These are phyloP conservation scores for Tetrahymena thermophila DNA, from an alignment of 73 alveolate species.

Conservation along the genomic window DNA sequence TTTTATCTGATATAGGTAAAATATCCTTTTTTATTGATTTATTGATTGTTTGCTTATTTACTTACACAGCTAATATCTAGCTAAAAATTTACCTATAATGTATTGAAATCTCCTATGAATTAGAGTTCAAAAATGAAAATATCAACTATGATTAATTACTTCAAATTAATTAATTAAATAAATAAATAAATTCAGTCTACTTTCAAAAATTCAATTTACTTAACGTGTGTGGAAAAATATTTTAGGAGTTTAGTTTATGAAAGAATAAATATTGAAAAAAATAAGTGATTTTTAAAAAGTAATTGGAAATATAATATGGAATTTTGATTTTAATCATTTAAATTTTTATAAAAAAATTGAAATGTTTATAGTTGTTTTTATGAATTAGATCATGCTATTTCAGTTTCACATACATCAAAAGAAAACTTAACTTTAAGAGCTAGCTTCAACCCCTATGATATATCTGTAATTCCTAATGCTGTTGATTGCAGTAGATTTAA, in stretches of 20 bases:
- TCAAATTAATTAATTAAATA: no score
- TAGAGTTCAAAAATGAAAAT: background rate
- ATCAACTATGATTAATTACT: background rate
- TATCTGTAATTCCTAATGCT: constrained; percentile 96
- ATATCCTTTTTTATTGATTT: background rate
- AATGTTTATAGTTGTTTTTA: background rate
- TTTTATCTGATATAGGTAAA: constrained; percentile 54
- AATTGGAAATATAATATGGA: no score
- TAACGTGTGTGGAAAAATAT: no score
- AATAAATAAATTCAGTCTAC: no score
- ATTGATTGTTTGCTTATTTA: background rate
- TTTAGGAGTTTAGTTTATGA: no score
- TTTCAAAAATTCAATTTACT: no score
- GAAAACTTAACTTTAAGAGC: constrained; percentile 95
- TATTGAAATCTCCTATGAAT: no score
- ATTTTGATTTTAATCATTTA: no score
- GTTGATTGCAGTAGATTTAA: constrained; percentile 89
- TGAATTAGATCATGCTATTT: constrained; percentile 81
- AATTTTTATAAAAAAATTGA: no score
- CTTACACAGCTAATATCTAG: background rate
- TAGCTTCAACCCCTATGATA: constrained; percentile 74
- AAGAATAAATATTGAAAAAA: no score
- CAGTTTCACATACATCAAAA: constrained; percentile 95
- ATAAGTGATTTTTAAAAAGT: no score
- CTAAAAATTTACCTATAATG: no score